Base-by-base conservation (phyloP, 2,329 filamentous ascomycete species). In the Paramyrothecium roridum region DNA sequence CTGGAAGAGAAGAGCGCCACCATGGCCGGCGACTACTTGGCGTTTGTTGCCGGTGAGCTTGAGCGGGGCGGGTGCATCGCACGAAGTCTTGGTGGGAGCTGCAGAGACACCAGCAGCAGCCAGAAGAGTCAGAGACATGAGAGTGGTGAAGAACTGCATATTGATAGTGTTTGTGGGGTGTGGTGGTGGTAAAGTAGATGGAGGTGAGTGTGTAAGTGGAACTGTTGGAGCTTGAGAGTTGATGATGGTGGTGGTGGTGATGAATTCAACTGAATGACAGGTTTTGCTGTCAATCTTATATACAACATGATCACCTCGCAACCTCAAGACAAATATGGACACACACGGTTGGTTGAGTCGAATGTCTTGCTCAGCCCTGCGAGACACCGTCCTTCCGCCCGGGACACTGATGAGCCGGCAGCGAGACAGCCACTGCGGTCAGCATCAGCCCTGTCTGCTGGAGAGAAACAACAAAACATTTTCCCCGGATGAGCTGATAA, bases 11-110 rank as follows among this genome's bases (percentile, higher is more conserved):
- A 83, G 73, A 43, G 26, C 26, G 48, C 75, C 75, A 23, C 67
- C 71, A 4, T 69, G 72, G 55, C 77, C 77, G 52, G 73, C 77
- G n/a, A 74, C 70, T 48, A 80, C 73, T 2, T 79, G 75, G 1
- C n/a, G 77, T 80, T 22, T 74, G 69, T n/a, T n/a, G 16, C 73
- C 71, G 1, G 74, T 75, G 52, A 68, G 65, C 7, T 65, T 23
- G 34, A 65, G 65, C n/a, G 73, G 74, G 56, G 73, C 67, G 46
- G 68, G 64, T 7, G 48, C 34, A 20, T 62, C 59, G 47, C 37
- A 52, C 47, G 58, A 62, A 11, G 69, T 71, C 37, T 63, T 48
- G 20, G 74, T 73, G 40, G 68, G 66, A 23, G 66, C 67, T 23
- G 71, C 68, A 1, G 66, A 65, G 50, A 68, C 66, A 46, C 60